phyloP scores from a whole-genome alignment of 148 eudicot species.

The Chenopodium formosanum region DNA sequence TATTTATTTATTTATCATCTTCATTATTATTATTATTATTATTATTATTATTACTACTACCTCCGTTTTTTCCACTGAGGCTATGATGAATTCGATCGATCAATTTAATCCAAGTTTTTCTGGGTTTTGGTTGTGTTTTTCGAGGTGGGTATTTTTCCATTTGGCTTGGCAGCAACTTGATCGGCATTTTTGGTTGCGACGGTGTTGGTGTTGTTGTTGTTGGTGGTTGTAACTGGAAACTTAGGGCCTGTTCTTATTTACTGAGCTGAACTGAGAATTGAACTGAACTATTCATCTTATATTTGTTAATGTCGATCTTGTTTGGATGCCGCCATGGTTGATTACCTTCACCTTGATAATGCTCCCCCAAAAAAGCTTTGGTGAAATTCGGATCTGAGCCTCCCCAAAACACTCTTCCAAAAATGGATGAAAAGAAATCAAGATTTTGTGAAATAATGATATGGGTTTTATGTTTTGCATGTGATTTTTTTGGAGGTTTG shows the following conservation, averaged over 20 bases:
- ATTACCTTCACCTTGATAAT: background rate
- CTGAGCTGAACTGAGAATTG: no score
- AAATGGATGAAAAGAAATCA: no score
- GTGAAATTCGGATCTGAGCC: constrained; percentile 29
- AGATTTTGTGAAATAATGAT: no score
- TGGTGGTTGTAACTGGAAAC: background rate
- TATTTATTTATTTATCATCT: no score
- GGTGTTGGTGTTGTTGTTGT: background rate
- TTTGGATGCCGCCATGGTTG: constrained; percentile 24
- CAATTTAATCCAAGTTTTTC: background rate
- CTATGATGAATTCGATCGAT: constrained; percentile 6
- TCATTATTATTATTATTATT: no score
- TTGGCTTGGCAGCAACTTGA: constrained; percentile 22
- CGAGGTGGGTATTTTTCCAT: background rate
- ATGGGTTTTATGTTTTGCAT: background rate
- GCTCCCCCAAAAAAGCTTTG: background rate
- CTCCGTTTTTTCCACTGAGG: background rate
- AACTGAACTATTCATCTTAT: no score
- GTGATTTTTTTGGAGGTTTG: background rate
- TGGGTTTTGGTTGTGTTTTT: background rate
- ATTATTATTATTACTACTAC: background rate
- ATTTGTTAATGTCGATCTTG: background rate
- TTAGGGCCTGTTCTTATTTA: background rate
- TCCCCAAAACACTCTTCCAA: background rate
- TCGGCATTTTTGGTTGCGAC: background rate